Evolutionary conservation across 768 basidiomycete genomes (phyloP).

Genomic region (Pisolithus tinctorius): DNA sequence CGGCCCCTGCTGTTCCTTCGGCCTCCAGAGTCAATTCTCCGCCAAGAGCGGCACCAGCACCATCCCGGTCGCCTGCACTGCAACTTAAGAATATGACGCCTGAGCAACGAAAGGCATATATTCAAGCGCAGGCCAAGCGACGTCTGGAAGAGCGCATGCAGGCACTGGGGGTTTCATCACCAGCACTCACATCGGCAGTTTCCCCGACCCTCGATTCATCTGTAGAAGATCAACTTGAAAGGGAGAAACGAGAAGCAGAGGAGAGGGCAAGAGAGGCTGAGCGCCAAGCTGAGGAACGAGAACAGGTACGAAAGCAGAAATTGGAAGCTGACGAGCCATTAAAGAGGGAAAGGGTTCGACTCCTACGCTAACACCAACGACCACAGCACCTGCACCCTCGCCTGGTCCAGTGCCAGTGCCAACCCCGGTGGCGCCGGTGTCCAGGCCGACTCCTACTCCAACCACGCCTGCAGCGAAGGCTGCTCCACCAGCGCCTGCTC

Average conservation of each 20-base stretch:
- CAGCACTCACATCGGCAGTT: too few species aligned
- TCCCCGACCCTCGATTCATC: slow-evolving; percentile 61
- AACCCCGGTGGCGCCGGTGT: slow-evolving; percentile 21
- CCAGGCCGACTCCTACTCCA: too few species aligned
- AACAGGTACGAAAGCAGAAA: slow-evolving; percentile 62
- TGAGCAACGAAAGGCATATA: too few species aligned
- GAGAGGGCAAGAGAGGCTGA: slow-evolving; percentile 77
- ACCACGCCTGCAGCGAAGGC: slow-evolving; percentile 27
- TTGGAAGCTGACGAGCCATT: slow-evolving; percentile 64
- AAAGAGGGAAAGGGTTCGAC: slow-evolving; percentile 38
- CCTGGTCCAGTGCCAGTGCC: slow-evolving; percentile 33
- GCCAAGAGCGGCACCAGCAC: slow-evolving; percentile 45
- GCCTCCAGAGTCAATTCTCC: slow-evolving; percentile 31
- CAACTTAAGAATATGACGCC: too few species aligned
- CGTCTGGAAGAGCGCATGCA: too few species aligned
- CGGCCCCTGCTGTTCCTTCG: slow-evolving; percentile 41
- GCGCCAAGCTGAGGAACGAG: slow-evolving; percentile 73
- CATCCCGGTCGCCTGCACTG: slow-evolving; percentile 52
- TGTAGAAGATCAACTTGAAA: slow-evolving; percentile 78
- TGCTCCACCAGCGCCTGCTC: slow-evolving; percentile 32
- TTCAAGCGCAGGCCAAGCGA: too few species aligned
- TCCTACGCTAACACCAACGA: slow-evolving; percentile 36
- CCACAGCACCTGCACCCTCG: slow-evolving; percentile 28
- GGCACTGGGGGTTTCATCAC: too few species aligned
- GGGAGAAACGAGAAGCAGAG: slow-evolving; percentile 88